Evolutionary conservation across 2,329 filamentous ascomycete species (phyloP), one percentile per base, ranked within the genome.

Genomic region (Camillea tinctor): DNA sequence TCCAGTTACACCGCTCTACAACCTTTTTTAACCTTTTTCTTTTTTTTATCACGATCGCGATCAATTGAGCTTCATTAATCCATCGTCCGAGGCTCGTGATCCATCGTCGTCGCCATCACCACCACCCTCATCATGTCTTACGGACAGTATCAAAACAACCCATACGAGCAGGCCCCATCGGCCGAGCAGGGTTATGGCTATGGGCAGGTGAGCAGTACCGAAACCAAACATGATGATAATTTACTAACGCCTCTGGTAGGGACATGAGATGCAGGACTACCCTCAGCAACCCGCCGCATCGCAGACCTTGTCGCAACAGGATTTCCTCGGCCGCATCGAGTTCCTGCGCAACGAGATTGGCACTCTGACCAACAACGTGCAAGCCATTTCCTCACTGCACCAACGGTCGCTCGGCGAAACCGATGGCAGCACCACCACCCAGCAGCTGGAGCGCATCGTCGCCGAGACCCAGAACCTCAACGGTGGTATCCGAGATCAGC

Each of bases 401-500:
- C 88, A 92, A 79, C 88, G 88, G 71, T 83, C 88, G 22, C 82
- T 93, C 24, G 82, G 84, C 65, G 88, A 87, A 62, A 82, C 87
- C 59, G 89, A 92, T 73, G 76, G 77, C 50, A 73, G 70, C 55
- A 72, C 75, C 44, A 80, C 83, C 54, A 78, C 78, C 56, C 76
- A 80, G 54, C 84, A 87, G 75, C 81, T 92, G 22, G 88, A 93
- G 74, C 80, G 83, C 68, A 81, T 89, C 56, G 84, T 92, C 59
- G 80, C 87, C 52, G 81, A 91, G 68, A 92, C 90, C 4, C 88
- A 91, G 73, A 78, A 87, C 65, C 84, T 88, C 70, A 92, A 91
- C 77, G 87, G 84, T n/a, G 81, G 84, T 65, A 91, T 94, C 80
- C 88, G 90, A 72, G 88, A 91, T 71, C 87, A 91, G 76, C 90